Percentiles rank a stretch among this genome's conserved stretches.
Evolutionary conservation across 352 stramenopile genomes (phyloP).

Genomic region (Phytophthora cactorum): DNA sequence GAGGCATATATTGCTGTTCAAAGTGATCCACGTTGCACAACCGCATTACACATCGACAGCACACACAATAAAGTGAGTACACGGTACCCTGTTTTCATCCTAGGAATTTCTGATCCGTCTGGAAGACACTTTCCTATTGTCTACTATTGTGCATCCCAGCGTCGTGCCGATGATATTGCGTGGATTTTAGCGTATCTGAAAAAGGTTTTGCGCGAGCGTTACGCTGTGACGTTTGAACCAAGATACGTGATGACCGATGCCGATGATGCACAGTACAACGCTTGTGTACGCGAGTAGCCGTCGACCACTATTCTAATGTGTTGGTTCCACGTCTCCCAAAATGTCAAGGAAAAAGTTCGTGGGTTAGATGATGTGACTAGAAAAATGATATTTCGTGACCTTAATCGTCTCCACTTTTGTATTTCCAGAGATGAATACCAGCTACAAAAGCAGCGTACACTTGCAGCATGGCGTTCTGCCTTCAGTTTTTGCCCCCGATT

Average conservation of each 20-base stretch:
- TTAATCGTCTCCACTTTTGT: no score
- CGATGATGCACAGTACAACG: conserved; percentile 4
- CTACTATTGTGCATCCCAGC: not conserved
- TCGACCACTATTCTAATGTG: not conserved
- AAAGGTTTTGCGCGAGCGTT: not conserved
- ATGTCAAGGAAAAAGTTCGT: no score
- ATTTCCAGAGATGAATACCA: no score
- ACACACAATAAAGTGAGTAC: conserved; percentile 1
- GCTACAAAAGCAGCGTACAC: no score
- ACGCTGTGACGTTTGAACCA: not conserved
- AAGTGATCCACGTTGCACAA: not conserved
- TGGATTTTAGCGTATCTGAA: conserved; percentile 3
- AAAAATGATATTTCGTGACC: no score
- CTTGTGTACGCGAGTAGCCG: not conserved
- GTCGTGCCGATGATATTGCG: not conserved
- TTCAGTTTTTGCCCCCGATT: no score
- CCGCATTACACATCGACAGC: conserved; percentile 7
- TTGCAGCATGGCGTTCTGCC: no score
- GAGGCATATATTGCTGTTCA: conserved; percentile 7
- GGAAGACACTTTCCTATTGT: conserved; percentile 4
- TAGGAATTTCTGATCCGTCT: conserved; percentile 1
- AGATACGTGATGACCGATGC: conserved; percentile 2
- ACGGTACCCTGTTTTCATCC: conserved; percentile 3
- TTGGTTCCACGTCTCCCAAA: no score
- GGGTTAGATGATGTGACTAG: no score